phyloP scores from a whole-genome alignment of 2,329 filamentous ascomycete species.

The Zasmidium angulare region DNA sequence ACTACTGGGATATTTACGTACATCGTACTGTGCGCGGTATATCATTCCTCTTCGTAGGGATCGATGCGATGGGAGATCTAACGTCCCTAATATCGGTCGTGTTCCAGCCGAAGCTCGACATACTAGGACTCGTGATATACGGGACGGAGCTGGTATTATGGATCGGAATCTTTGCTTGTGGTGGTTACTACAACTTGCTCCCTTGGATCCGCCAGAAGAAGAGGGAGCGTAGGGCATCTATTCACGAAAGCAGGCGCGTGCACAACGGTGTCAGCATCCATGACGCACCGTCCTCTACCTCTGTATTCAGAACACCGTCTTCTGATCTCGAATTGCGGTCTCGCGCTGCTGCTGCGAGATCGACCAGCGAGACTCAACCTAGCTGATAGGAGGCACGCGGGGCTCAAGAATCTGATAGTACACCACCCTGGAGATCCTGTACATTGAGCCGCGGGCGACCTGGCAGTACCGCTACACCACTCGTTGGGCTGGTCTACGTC shows the following conservation, averaged over 20 bases:
- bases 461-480: too few species aligned
- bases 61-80: conserved; percentile 68
- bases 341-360: conserved; percentile 5
- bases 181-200: conserved; percentile 63
- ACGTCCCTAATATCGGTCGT: conserved; percentile 65
- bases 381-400: too few species aligned
- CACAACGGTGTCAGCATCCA: conserved; percentile 44
- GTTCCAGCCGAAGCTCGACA: conserved; percentile 59
- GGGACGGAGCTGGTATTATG: conserved; percentile 65
- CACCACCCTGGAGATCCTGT: too few species aligned
- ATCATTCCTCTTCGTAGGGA: conserved; percentile 69
- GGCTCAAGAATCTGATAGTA: too few species aligned
- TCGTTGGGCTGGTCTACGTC: too few species aligned
- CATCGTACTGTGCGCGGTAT: conserved; percentile 68
- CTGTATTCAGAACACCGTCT: conserved; percentile 62
- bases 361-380: neutral
- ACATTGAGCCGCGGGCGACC: too few species aligned
- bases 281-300: conserved; percentile 59
- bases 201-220: conserved; percentile 54
- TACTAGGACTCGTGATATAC: conserved; percentile 67
- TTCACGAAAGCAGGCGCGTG: neutral
- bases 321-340: conserved; percentile 34
- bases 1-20: conserved; percentile 69
- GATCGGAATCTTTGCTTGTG: conserved; percentile 66
- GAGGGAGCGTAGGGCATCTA: conserved; percentile 18